These are phyloP conservation scores for Vigna unguiculata DNA, from an alignment of 306 rosid genomes.

Conservation along the genomic window DNA sequence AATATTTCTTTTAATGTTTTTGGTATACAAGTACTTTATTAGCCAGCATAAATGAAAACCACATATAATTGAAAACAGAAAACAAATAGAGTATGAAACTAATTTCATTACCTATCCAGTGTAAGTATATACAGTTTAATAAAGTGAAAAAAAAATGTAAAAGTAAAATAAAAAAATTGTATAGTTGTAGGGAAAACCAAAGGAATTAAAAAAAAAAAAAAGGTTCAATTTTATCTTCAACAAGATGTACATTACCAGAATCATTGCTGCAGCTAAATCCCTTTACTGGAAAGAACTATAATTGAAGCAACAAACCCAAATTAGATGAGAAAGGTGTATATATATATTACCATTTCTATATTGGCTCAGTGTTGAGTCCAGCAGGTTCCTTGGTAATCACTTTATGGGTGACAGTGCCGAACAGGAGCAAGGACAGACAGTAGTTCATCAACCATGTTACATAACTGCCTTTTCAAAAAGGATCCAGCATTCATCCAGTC, in stretches of 20 bases:
- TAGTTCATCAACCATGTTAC: not conserved
- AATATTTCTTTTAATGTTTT: not conserved
- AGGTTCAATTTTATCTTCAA: not conserved
- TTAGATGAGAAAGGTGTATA: constrained; percentile 8
- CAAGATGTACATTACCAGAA: constrained; percentile 28
- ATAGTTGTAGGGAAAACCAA: not conserved
- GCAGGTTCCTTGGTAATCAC: constrained; percentile 5
- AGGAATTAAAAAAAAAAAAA: not conserved
- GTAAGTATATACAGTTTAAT: not conserved
- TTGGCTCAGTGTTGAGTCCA: constrained; percentile 5
- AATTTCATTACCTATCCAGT: constrained; percentile 1
- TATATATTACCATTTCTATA: constrained; percentile 26
- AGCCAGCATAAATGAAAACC: not conserved
- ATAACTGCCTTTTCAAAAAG: constrained; percentile 14
- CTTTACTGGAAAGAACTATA: not conserved
- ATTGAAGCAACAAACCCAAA: constrained; percentile 21
- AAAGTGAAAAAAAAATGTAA: not conserved
- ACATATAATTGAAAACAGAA: not conserved
- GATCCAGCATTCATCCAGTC: not conserved
- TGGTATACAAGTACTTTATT: constrained; percentile 3
- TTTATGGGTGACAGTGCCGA: constrained; percentile 25
- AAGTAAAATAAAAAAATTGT: constrained; percentile 13
- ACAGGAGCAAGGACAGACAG: constrained; percentile 2
- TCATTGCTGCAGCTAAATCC: constrained; percentile 9
- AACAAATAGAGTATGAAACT: not conserved